Conservation (phyloP, 176 grass and related monocot genomes). For the Otatea glauca region DNA sequence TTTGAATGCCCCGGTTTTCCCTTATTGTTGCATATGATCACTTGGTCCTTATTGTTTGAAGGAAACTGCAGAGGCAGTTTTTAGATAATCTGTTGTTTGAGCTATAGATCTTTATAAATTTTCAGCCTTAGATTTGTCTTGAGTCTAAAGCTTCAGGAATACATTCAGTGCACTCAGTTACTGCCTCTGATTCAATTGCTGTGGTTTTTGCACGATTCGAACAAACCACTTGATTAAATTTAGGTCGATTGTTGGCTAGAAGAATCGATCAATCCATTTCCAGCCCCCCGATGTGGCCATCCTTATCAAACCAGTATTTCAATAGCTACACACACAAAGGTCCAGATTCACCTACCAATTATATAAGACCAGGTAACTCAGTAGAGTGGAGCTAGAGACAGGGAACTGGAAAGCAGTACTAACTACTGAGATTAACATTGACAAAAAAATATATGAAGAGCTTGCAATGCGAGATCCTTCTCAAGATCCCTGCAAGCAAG, state of each 20-base stretch:
- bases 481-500: too few species aligned
- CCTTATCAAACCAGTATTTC: not conserved
- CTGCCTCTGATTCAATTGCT: not conserved
- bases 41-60: not conserved
- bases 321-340: not conserved
- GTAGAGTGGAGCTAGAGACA: not conserved
- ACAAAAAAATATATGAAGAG: too few species aligned
- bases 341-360: not conserved
- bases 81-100: not conserved
- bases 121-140: not conserved
- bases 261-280: conserved; percentile 2
- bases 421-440: too few species aligned
- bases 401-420: not conserved
- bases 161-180: not conserved
- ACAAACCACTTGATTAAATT: not conserved
- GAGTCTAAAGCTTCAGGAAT: not conserved
- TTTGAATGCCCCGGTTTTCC: not conserved
- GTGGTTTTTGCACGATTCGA: not conserved
- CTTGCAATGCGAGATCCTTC: too few species aligned
- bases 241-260: not conserved
- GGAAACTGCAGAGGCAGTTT: too few species aligned
- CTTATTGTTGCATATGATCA: not conserved
- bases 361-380: conserved; percentile 26
- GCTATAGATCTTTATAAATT: not conserved
- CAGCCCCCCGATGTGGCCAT: not conserved